phyloP scores from a whole-genome alignment of 139 green algal genomes.

The Coelastrella sp. region DNA sequence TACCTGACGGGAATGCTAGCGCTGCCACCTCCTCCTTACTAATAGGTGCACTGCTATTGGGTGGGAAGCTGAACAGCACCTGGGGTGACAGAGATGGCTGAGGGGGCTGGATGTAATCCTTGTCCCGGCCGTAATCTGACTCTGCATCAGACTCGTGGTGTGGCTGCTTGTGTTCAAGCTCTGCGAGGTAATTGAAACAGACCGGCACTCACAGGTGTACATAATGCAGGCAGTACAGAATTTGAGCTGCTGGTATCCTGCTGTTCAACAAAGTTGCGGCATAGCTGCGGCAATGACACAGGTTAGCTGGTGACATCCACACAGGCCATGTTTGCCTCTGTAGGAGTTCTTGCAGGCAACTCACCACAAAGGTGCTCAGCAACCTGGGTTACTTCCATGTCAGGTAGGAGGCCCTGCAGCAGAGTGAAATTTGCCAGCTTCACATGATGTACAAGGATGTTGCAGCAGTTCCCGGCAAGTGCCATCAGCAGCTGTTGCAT shows the following conservation, averaged over 20 bases:
- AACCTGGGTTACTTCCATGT: constrained; percentile 69
- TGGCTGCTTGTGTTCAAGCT: neutral
- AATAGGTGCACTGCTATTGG: constrained; percentile 39
- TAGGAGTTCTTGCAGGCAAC: neutral
- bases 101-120: constrained; percentile 27
- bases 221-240: too few relatives aligned
- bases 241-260: too few relatives aligned
- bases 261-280: too few relatives aligned
- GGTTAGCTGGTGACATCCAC: neutral
- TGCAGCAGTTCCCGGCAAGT: too few relatives aligned
- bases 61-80: constrained; percentile 70
- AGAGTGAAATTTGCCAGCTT: neutral
- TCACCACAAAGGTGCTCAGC: constrained; percentile 65
- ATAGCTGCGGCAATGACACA: too few relatives aligned
- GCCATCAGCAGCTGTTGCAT: too few relatives aligned
- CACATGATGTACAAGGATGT: neutral
- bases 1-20: constrained; percentile 83
- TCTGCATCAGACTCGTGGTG: constrained; percentile 2
- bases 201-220: too few relatives aligned
- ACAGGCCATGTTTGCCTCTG: neutral
- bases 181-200: neutral
- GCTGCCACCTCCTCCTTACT: constrained; percentile 67
- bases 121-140: constrained; percentile 13
- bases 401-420: constrained; percentile 73
- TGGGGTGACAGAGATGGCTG: constrained; percentile 28